These are phyloP conservation scores for Saturnispora serradocipensis DNA, from an alignment of 805 yeast species.

Conservation along the genomic window DNA sequence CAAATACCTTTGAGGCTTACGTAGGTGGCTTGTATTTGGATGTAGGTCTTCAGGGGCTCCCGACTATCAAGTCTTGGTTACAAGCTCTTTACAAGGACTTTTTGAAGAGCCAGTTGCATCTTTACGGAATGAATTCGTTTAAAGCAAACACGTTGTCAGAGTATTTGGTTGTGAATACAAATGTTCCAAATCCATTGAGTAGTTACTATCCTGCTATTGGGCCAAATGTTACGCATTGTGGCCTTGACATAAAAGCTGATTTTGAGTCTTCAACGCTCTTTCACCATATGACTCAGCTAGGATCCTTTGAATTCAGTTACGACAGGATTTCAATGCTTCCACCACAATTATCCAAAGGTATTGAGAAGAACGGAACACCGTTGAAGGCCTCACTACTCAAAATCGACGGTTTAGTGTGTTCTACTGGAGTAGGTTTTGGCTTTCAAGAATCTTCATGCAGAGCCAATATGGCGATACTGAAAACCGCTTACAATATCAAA, in stretches of 20 bases:
- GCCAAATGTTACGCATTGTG: neutral
- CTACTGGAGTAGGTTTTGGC: slow-evolving; percentile 5
- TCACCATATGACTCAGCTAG: neutral
- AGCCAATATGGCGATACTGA: slow-evolving; percentile 1
- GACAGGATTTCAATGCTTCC: neutral
- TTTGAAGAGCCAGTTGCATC: neutral
- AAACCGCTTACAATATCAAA: neutral
- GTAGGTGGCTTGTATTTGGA: slow-evolving; percentile 5
- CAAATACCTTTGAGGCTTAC: slow-evolving; percentile 6
- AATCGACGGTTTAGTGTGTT: slow-evolving; percentile 1
- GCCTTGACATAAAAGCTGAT: neutral
- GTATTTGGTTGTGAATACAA: neutral
- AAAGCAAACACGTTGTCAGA: neutral
- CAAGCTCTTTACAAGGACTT: neutral
- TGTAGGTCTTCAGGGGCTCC: neutral
- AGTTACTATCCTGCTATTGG: neutral
- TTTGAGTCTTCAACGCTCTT: neutral
- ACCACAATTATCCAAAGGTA: neutral
- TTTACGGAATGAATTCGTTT: neutral
- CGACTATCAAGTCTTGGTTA: neutral
- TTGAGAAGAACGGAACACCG: neutral
- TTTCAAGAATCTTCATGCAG: neutral
- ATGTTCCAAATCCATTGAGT: neutral
- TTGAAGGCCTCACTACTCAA: neutral
- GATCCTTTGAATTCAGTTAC: neutral